phyloP scores from a whole-genome alignment of 2,329 filamentous ascomycete genomes.

The Trichophyton equinum region DNA sequence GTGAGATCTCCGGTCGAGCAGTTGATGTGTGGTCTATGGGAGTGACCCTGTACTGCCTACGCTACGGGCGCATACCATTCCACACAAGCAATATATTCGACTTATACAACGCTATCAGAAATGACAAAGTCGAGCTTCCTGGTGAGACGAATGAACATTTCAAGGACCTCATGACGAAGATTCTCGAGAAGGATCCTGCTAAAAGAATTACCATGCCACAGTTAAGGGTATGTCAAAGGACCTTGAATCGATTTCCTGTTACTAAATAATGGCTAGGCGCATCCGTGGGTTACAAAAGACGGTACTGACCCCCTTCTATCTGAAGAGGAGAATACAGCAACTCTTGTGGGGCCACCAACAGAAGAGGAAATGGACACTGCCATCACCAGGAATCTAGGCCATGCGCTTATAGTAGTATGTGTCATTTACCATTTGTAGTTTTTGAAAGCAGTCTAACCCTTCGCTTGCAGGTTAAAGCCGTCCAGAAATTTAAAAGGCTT shows the following conservation, averaged over 20 bases:
- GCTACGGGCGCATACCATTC: slow-evolving; percentile 81
- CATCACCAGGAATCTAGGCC: slow-evolving; percentile 79
- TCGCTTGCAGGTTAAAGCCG: slow-evolving; percentile 63
- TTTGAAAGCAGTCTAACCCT: not conserved
- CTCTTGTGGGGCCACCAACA: slow-evolving; percentile 70
- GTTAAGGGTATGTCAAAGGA: slow-evolving; percentile 53
- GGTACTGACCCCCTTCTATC: slow-evolving; percentile 68
- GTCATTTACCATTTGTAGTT: not conserved
- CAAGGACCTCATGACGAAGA: slow-evolving; percentile 55
- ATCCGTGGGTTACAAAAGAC: slow-evolving; percentile 80
- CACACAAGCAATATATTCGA: slow-evolving; percentile 67
- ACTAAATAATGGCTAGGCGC: slow-evolving; percentile 45
- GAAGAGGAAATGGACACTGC: slow-evolving; percentile 82
- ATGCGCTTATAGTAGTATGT: slow-evolving; percentile 66
- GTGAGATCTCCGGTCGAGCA: slow-evolving; percentile 74
- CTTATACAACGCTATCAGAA: slow-evolving; percentile 77
- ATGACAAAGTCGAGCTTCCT: slow-evolving; percentile 51
- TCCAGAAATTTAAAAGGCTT: slow-evolving; percentile 72
- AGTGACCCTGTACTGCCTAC: slow-evolving; percentile 81
- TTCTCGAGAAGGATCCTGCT: slow-evolving; percentile 74
- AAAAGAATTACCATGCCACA: slow-evolving; percentile 74
- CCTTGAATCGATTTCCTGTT: not conserved
- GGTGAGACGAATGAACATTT: slow-evolving; percentile 55
- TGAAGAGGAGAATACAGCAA: slow-evolving; percentile 71
- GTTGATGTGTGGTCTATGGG: slow-evolving; percentile 99